Base-by-base conservation (phyloP, 1,139 yeast genomes). In the Yamadazyma sp. region DNA sequence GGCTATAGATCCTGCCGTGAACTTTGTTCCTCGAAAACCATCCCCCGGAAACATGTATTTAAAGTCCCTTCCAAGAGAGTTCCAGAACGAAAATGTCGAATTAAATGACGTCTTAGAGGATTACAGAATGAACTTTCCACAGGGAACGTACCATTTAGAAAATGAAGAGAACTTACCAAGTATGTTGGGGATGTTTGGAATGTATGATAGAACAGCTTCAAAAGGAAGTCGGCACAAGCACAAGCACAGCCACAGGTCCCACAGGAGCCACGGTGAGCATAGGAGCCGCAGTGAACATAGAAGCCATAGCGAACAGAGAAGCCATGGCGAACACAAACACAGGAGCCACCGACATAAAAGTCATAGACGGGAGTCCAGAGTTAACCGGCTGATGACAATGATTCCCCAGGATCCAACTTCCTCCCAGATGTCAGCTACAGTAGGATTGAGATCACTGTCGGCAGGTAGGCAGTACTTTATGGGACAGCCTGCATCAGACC, bases 161-260 rank as follows among this genome's bases (percentile, higher is more conserved):
- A 4, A 17, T 8, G 31, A 28, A 8, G 31, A 28, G 12, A 28
- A 28, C 14, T 11, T 28, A n/a, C 29, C 29, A 8, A 20, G 22
- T 26, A 24, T 24, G n/a, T n/a, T 17, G 10, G n/a, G n/a, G 16
- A 16, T 28, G 6, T 17, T 28, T 28, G 5, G 31, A 28, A 16
- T 24, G 27, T 18, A 17, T 4, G 10, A 5, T 3, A 15, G 5
- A 11, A 15, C 31, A 16, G 16, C 14, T 7, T 24, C 14, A 4
- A 33, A 9, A 24, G 33, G 28, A 15, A 18, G 16, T 7, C 18
- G 32, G 14, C 37, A 31, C 15, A 34, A 32, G 14, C 45, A 43
- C 25, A 35, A 22, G 12, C 34, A 25, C 11, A 37, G 28, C 17
- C 42, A 36, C 27, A 40, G 35, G 20, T 28, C 31, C 5, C 31